phyloP scores from a whole-genome alignment of 1,284 basidiomycete species.

The Vanrija sp. region DNA sequence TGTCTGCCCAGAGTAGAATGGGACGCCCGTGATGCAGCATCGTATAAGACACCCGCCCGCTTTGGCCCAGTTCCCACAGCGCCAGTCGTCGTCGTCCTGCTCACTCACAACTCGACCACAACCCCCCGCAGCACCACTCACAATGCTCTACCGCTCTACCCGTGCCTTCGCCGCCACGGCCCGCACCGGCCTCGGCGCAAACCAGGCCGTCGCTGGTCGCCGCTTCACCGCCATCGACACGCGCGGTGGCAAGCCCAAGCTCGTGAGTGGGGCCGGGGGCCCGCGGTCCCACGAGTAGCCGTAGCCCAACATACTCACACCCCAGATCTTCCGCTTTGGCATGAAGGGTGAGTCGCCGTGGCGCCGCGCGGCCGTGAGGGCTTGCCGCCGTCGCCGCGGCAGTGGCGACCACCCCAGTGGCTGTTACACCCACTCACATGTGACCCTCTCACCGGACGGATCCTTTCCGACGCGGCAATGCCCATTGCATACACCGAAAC shows the following conservation, averaged over 20 bases:
- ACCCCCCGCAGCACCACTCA: not conserved
- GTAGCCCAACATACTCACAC: slow-evolving; percentile 1
- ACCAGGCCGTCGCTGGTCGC: slow-evolving; percentile 21
- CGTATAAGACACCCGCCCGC: no score
- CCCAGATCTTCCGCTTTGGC: slow-evolving; percentile 47
- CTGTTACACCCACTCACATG: no score
- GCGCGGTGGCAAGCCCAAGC: slow-evolving; percentile 40
- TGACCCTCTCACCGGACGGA: not conserved
- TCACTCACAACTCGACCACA: no score
- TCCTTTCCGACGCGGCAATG: not conserved
- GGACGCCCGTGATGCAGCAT: no score
- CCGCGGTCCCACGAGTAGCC: not conserved
- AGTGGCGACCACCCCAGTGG: not conserved
- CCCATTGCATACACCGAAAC: not conserved
- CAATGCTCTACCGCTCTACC: not conserved
- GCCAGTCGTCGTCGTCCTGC: no score
- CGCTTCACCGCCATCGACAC: slow-evolving; percentile 30
- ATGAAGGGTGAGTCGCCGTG: slow-evolving; percentile 24
- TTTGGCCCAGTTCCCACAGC: no score
- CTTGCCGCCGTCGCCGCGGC: not conserved
- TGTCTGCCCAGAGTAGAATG: no score
- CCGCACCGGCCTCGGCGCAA: slow-evolving; percentile 5
- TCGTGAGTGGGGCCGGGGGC: slow-evolving; percentile 36
- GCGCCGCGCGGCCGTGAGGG: not conserved
- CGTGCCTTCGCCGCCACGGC: not conserved